These are phyloP conservation scores for Fusarium oligoseptatum DNA, from an alignment of 2,329 filamentous ascomycete species.

Conservation along the genomic window DNA sequence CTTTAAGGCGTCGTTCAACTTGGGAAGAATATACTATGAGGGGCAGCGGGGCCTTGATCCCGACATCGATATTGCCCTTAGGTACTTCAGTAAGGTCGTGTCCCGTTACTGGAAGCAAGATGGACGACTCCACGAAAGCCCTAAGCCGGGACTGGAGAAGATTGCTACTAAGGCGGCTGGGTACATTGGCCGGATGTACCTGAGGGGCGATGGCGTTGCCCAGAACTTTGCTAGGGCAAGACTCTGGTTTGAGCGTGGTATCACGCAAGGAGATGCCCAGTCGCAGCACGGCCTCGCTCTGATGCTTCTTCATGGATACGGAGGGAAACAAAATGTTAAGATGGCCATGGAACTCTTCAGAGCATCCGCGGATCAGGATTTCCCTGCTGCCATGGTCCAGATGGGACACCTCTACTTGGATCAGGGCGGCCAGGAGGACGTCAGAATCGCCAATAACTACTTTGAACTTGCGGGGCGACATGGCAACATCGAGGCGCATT, in stretches of 20 bases:
- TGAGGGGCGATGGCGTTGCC: slow-evolving; percentile 86
- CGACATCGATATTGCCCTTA: slow-evolving; percentile 79
- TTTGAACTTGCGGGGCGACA: slow-evolving; percentile 89
- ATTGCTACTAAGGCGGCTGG: slow-evolving; percentile 86
- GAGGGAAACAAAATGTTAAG: slow-evolving; percentile 75
- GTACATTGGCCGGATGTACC: slow-evolving; percentile 88
- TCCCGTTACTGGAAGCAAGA: slow-evolving; percentile 85
- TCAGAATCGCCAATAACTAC: slow-evolving; percentile 83
- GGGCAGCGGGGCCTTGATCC: slow-evolving; percentile 81
- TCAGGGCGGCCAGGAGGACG: slow-evolving; percentile 77
- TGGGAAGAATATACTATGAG: slow-evolving; percentile 90
- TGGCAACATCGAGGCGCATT: slow-evolving; percentile 88
- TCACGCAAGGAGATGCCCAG: slow-evolving; percentile 80
- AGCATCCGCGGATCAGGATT: slow-evolving; percentile 84
- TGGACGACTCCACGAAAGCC: slow-evolving; percentile 78
- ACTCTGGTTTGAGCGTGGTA: slow-evolving; percentile 86
- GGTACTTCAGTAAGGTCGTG: slow-evolving; percentile 85
- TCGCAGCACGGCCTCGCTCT: slow-evolving; percentile 88
- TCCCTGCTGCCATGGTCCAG: slow-evolving; percentile 83
- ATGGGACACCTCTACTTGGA: slow-evolving; percentile 89
- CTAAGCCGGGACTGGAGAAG: slow-evolving; percentile 79
- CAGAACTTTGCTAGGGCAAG: slow-evolving; percentile 83
- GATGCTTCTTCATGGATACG: slow-evolving; percentile 85
- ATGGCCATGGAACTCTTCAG: slow-evolving; percentile 83
- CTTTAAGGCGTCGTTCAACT: slow-evolving; percentile 85